These are phyloP conservation scores for Sarcodon aspratus DNA, from an alignment of 768 basidiomycete species.

Conservation along the genomic window DNA sequence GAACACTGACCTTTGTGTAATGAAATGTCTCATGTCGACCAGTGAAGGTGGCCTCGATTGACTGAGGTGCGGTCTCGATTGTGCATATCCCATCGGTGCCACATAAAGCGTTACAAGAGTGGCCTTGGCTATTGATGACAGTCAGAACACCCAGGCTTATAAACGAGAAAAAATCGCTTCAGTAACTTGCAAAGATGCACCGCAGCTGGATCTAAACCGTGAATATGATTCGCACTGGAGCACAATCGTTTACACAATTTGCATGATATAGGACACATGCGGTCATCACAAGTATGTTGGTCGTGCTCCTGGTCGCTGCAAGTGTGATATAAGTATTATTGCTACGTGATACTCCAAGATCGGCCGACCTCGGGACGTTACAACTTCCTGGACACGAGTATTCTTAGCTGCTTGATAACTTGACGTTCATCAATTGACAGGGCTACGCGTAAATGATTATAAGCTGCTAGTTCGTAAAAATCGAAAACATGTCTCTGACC, in stretches of 20 bases:
- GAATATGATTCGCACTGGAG: constrained; percentile 35
- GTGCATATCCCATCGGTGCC: constrained; percentile 38
- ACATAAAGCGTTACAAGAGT: constrained; percentile 34
- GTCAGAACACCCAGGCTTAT: neutral
- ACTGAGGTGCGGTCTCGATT: constrained; percentile 46
- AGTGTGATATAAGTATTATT: neutral
- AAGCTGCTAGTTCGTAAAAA: neutral
- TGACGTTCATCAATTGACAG: constrained; percentile 25
- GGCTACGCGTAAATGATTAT: constrained; percentile 18
- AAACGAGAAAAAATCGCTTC: neutral
- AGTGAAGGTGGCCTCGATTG: constrained; percentile 50
- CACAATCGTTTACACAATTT: constrained; percentile 47
- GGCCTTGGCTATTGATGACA: constrained; percentile 30
- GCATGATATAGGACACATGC: constrained; percentile 42
- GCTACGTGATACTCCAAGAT: neutral
- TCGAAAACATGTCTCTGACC: constrained; percentile 18
- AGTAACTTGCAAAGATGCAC: constrained; percentile 50
- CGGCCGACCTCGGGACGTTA: constrained; percentile 25
- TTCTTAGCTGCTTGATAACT: constrained; percentile 14
- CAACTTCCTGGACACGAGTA: constrained; percentile 34
- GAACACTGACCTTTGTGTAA: constrained; percentile 42
- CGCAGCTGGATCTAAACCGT: constrained; percentile 27
- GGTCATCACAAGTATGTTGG: constrained; percentile 37
- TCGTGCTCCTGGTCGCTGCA: constrained; percentile 33
- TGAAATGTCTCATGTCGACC: constrained; percentile 51